Evolutionary conservation across 1,284 basidiomycete species (phyloP), one percentile per base, ranked within the genome.

Genomic region (Rhizopogon parksii): DNA sequence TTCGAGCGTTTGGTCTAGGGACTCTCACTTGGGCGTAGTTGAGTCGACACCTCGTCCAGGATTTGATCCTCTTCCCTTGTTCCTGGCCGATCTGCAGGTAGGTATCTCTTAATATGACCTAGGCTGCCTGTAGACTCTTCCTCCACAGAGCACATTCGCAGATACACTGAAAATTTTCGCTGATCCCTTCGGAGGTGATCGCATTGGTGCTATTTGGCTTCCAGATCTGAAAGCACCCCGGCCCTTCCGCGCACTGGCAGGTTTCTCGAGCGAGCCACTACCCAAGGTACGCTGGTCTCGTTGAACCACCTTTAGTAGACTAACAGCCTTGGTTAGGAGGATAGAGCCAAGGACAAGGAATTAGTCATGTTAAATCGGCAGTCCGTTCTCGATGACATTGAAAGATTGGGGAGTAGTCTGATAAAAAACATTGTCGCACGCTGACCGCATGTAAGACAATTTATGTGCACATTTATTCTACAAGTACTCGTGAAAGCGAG

Each of bases 171-270:
- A 89, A 49, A 76, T 96, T 46, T 99, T 98, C 75, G 82, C 85
- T 61, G 95, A 99, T 61, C 71, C 76, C 0, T 76, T 85, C 35
- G 96, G 96, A 12, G 94, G 95, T 0, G 71, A 78, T 47, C 72
- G 76, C 6, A 84, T 95, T 49, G 95, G 91, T 6, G 85, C 80
- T 0, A 80, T 97, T 1, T 98, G 93, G 89, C 91, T 96, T 60
- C 88, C 90, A 0, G 75, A 78, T 24, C 60, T 86, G 32, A 77
- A 74, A 51, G 64, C 71, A 40, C 61, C 75, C 0, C 67, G 80
- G 42, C 75, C 82, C 2, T 93, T 96, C 75, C 84, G 90, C 60
- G 91, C 95, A 4, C 73, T 93, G 48, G 80, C 90, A 14, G 88
- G 86, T 2, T 95, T 88, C 69, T 89, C 85, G 0, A 82, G 79